Percentiles rank a stretch among this genome's conserved stretches.
phyloP scores from a whole-genome alignment of 163 green algal genomes.

The Coccomyxa subellipsoidea region DNA sequence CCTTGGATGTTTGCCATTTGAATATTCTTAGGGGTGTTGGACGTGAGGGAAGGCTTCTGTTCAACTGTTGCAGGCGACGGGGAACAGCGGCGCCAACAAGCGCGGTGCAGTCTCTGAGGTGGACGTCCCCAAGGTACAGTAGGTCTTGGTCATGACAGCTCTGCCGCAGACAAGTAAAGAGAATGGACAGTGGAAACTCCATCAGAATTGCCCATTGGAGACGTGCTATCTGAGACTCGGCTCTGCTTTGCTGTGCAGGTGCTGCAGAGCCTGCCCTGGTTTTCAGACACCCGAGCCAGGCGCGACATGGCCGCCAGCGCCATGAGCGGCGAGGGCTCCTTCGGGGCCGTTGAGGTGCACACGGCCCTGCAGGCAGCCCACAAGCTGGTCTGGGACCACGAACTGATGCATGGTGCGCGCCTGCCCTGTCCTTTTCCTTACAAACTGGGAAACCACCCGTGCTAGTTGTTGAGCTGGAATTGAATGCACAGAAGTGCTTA shows the following conservation, averaged over 20 bases:
- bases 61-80: neutral
- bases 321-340: neutral
- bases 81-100: neutral
- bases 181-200: no score
- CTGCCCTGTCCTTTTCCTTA: no score
- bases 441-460: no score
- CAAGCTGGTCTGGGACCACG: conserved; percentile 12
- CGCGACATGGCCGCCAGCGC: neutral
- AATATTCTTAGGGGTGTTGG: no score
- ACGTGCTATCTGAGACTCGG: neutral
- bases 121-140: neutral
- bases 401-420: neutral
- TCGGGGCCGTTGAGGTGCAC: neutral
- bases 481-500: no score
- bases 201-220: no score
- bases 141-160: no score
- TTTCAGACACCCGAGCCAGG: neutral
- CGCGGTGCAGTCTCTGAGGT: neutral
- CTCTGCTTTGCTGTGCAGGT: neutral
- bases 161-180: no score
- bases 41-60: no score
- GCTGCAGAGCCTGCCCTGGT: neutral
- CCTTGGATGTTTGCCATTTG: neutral
- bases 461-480: no score
- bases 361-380: conserved; percentile 11